These are phyloP conservation scores for Aschersonia sp. DNA, from an alignment of 2,329 filamentous ascomycete species.

Conservation along the genomic window DNA sequence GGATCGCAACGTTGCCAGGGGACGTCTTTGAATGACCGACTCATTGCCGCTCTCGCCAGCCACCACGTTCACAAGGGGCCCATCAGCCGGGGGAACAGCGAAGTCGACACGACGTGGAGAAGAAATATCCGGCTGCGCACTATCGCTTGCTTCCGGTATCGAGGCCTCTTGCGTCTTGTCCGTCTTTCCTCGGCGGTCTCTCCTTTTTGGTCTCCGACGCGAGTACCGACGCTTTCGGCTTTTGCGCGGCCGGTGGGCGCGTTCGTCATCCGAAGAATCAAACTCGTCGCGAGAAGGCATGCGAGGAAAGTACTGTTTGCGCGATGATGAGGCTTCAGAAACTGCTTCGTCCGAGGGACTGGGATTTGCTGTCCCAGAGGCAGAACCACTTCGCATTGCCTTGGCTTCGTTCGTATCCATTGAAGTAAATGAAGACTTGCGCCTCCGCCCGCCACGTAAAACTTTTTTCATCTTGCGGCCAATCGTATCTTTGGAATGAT, in stretches of 20 bases:
- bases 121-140: slow-evolving; percentile 10
- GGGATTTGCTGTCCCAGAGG: slow-evolving; percentile 17
- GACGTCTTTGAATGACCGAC: slow-evolving; percentile 14
- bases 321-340: slow-evolving; percentile 23
- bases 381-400: slow-evolving; percentile 24
- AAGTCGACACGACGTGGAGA: slow-evolving; percentile 45
- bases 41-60: slow-evolving; percentile 13
- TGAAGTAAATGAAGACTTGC: slow-evolving; percentile 65
- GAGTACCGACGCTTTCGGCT: slow-evolving; percentile 18
- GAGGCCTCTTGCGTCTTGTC: slow-evolving; percentile 16
- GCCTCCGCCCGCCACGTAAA: slow-evolving; percentile 53
- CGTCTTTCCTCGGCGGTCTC: slow-evolving; percentile 24
- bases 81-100: slow-evolving; percentile 19
- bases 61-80: slow-evolving; percentile 10
- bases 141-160: slow-evolving; percentile 9
- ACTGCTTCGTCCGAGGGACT: slow-evolving; percentile 20
- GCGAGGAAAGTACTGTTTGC: slow-evolving; percentile 19
- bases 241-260: slow-evolving; percentile 16
- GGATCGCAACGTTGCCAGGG: slow-evolving; percentile 39
- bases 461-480: slow-evolving; percentile 63
- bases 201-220: slow-evolving; percentile 22
- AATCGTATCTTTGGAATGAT: slow-evolving; percentile 45
- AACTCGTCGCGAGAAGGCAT: slow-evolving; percentile 25
- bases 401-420: slow-evolving; percentile 35
- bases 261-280: slow-evolving; percentile 31